Percentiles rank a stretch among this genome's conserved stretches.
Evolutionary conservation across 495 filamentous ascomycete species (phyloP).

Genomic region (Apodospora peruviana): DNA sequence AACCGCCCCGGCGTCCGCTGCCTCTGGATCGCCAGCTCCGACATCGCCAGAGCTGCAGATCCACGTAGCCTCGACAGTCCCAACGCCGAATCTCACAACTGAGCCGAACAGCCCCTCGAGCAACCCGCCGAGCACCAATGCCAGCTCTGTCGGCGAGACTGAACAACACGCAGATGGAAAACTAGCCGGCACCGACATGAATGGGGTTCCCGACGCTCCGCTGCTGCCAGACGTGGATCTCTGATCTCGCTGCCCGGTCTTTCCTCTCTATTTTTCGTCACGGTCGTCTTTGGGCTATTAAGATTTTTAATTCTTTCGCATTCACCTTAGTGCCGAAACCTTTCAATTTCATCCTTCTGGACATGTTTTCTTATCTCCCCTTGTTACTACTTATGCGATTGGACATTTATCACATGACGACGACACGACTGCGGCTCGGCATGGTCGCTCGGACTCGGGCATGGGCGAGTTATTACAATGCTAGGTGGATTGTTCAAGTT

Average conservation of each 20-base stretch:
- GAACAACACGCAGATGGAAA: constrained; percentile 7
- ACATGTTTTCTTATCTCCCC: no score
- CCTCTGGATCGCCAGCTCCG: constrained; percentile 17
- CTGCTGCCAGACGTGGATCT: no score
- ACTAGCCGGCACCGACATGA: neutral
- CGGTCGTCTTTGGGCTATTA: neutral
- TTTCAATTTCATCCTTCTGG: no score
- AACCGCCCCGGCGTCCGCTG: constrained; percentile 17
- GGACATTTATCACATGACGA: no score
- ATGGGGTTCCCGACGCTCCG: no score
- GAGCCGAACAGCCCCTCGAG: constrained; percentile 63
- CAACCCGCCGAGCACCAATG: constrained; percentile 54
- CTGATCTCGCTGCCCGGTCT: no score
- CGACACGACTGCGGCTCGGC: no score
- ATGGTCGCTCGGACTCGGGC: no score
- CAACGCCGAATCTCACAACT: constrained; percentile 55
- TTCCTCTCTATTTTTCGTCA: neutral
- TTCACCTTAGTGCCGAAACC: no score
- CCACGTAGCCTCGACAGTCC: constrained; percentile 45
- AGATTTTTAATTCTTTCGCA: neutral
- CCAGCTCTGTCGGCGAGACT: constrained; percentile 44
- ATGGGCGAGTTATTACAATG: no score
- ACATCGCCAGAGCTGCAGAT: constrained; percentile 35
- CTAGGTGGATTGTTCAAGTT: no score
- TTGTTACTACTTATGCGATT: no score